Conservation (phyloP, 2,329 filamentous ascomycete species). For the Hymenoscyphus occultus region DNA sequence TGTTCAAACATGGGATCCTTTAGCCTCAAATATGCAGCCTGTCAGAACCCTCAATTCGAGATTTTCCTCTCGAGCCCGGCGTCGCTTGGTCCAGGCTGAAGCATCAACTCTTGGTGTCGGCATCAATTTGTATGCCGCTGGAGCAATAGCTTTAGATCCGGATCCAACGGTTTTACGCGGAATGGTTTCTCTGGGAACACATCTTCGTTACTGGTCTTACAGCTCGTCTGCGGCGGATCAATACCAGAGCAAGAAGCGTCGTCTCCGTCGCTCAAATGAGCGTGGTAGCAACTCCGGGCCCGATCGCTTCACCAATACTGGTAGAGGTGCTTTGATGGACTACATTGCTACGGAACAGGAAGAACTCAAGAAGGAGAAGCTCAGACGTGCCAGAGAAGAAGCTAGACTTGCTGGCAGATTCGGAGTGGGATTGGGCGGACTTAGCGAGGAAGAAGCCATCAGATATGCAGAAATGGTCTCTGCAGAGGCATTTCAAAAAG, state of each 20-base stretch:
- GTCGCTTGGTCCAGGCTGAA: constrained; percentile 66
- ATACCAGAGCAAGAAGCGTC: constrained; percentile 74
- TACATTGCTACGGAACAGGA: constrained; percentile 85
- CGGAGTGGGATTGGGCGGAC: constrained; percentile 70
- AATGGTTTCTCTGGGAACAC: constrained; percentile 80
- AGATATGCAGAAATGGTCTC: constrained; percentile 66
- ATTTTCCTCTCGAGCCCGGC: constrained; percentile 77
- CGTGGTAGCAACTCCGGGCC: constrained; percentile 56
- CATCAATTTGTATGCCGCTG: constrained; percentile 75
- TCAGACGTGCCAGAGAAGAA: constrained; percentile 63
- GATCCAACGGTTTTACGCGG: constrained; percentile 83
- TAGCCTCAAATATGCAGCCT: constrained; percentile 74
- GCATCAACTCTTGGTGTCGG: constrained; percentile 65
- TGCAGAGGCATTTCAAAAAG: constrained; percentile 55
- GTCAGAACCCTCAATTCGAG: constrained; percentile 84
- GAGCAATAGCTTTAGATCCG: constrained; percentile 82
- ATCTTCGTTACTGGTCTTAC: constrained; percentile 91
- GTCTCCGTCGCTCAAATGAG: constrained; percentile 60
- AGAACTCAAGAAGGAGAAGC: constrained; percentile 73
- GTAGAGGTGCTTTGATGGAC: constrained; percentile 68
- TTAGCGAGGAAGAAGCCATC: constrained; percentile 64
- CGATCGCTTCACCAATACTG: constrained; percentile 58
- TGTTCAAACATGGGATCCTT: constrained; percentile 94
- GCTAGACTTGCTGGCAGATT: constrained; percentile 75
- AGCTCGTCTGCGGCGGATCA: constrained; percentile 75